Evolutionary conservation across 495 filamentous ascomycete species (phyloP).

Genomic region (Glonium stellatum): DNA sequence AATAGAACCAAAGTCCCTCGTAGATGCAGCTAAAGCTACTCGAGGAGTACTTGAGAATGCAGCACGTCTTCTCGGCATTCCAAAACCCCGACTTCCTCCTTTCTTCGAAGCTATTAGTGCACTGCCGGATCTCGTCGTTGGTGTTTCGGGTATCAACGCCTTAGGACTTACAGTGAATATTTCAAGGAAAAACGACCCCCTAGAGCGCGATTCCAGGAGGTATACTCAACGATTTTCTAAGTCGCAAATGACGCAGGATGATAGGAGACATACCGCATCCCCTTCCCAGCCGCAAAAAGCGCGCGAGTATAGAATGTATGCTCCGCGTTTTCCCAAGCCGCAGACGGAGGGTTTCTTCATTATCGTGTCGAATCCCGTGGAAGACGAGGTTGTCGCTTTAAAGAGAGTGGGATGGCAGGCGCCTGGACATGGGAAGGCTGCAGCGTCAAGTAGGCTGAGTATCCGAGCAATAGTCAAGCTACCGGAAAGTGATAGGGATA

Average conservation of each 20-base stretch:
- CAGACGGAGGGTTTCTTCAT: conserved; percentile 94
- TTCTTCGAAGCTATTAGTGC: conserved; percentile 54
- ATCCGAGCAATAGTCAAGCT: conserved; percentile 54
- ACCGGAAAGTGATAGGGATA: conserved; percentile 40
- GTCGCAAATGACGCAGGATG: conserved; percentile 29
- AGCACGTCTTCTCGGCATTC: conserved; percentile 28
- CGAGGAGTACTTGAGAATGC: conserved; percentile 29
- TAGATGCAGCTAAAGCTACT: conserved; percentile 42
- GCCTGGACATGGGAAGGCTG: conserved; percentile 23
- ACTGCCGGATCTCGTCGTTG: conserved; percentile 64
- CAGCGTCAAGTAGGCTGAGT: conserved; percentile 25
- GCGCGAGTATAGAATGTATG: conserved; percentile 64
- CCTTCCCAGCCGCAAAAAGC: not conserved
- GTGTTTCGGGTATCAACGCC: conserved; percentile 52
- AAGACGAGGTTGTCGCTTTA: conserved; percentile 73
- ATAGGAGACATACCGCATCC: not conserved
- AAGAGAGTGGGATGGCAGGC: conserved; percentile 75
- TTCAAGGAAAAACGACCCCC: conserved; percentile 37
- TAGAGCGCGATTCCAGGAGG: not conserved
- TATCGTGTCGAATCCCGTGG: conserved; percentile 55
- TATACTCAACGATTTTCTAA: no score
- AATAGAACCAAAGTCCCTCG: conserved; percentile 33
- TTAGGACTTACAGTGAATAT: conserved; percentile 56
- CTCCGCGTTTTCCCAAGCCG: conserved; percentile 85
- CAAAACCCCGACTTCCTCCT: conserved; percentile 18